Evolutionary conservation across 352 stramenopile genomes (phyloP).

Genomic region (Achlya hypogyna): DNA sequence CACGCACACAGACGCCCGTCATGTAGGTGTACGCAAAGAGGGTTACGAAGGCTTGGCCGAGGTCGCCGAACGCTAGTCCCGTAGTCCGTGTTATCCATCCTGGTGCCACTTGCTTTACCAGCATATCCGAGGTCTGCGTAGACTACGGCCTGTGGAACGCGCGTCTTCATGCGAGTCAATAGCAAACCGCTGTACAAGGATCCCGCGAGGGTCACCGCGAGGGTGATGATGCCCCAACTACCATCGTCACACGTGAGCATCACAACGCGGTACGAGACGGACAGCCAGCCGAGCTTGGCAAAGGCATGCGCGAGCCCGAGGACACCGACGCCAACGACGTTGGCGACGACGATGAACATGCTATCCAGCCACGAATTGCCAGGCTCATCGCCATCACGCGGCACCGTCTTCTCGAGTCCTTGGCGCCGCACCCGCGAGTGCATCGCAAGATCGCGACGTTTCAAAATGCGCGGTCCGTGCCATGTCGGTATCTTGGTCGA

Average conservation of each 20-base stretch:
- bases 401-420: not conserved
- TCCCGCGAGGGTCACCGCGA: conserved; percentile 2
- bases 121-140: conserved; percentile 14
- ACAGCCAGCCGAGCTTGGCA: conserved; percentile 18
- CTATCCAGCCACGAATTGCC: conserved; percentile 17
- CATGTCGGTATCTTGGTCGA: no score
- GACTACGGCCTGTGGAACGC: conserved; percentile 4
- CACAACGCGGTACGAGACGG: not conserved
- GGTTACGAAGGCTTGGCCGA: conserved; percentile 12
- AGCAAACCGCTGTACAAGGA: conserved; percentile 19
- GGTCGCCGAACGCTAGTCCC: conserved; percentile 18
- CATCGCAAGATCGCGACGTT: no score
- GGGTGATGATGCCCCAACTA: conserved; percentile 14
- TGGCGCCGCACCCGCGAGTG: no score
- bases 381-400: conserved; percentile 4
- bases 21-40: conserved; percentile 21
- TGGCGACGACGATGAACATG: conserved; percentile 20
- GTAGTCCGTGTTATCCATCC: no score
- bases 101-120: not conserved
- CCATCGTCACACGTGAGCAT: not conserved
- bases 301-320: conserved; percentile 16
- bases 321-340: conserved; percentile 12
- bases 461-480: no score
- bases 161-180: conserved; percentile 19
- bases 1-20: conserved; percentile 6